Percentiles rank a stretch among this genome's conserved stretches.
Evolutionary conservation across 2,329 filamentous ascomycete species (phyloP).

Genomic region (Colletotrichum falcatum): DNA sequence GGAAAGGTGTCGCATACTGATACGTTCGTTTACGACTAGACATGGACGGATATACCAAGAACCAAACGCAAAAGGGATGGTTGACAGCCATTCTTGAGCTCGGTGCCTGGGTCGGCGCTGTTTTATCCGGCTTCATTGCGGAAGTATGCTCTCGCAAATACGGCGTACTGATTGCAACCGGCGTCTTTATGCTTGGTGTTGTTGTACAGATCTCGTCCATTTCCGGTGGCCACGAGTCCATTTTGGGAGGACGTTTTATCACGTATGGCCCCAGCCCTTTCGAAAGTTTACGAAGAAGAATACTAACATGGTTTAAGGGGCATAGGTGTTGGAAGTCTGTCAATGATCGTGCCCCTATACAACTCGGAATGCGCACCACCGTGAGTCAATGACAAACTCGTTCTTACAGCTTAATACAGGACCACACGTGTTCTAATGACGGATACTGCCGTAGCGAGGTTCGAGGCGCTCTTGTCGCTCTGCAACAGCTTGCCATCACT

Average conservation of each 20-base stretch:
- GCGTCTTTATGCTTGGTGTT: slow-evolving; percentile 78
- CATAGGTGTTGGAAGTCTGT: slow-evolving; percentile 76
- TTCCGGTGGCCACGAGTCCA: slow-evolving; percentile 65
- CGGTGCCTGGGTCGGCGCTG: slow-evolving; percentile 80
- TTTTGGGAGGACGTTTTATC: slow-evolving; percentile 78
- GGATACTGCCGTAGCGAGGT: slow-evolving; percentile 46
- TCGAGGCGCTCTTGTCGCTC: slow-evolving; percentile 57
- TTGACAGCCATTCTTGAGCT: slow-evolving; percentile 78
- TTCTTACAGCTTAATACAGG: no score
- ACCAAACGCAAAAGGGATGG: slow-evolving; percentile 63
- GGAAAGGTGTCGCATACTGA: slow-evolving; percentile 22
- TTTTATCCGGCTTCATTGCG: slow-evolving; percentile 78
- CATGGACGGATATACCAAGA: slow-evolving; percentile 56
- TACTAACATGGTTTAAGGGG: slow-evolving; percentile 53
- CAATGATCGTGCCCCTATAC: slow-evolving; percentile 73
- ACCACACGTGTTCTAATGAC: background rate
- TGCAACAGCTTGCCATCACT: slow-evolving; percentile 66
- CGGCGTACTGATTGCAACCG: slow-evolving; percentile 73
- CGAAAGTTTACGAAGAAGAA: accelerated
- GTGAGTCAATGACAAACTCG: slow-evolving; percentile 41
- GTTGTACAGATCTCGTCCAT: slow-evolving; percentile 75
- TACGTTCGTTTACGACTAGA: slow-evolving; percentile 51
- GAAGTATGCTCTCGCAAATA: slow-evolving; percentile 78
- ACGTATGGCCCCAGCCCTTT: slow-evolving; percentile 57
- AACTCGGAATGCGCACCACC: slow-evolving; percentile 61